Evolutionary conservation across 495 filamentous ascomycete species (phyloP).

Genomic region (Pseudomonodictys pantanalensis): DNA sequence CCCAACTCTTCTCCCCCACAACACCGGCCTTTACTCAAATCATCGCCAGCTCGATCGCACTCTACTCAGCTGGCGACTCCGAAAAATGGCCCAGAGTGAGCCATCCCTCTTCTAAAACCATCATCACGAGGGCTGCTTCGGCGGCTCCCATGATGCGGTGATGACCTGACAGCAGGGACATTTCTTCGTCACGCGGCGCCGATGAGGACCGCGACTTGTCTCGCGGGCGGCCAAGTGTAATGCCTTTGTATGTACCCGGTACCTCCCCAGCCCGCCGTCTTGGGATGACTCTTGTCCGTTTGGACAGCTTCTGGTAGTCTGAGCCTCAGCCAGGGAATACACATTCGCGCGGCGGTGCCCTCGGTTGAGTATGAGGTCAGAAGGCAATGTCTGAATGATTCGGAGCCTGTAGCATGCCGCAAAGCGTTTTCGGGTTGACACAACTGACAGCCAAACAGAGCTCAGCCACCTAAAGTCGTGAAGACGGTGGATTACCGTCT

Average conservation of each 20-base stretch:
- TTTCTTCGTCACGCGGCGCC: slow-evolving; percentile 31
- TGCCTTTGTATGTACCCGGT: slow-evolving; percentile 21
- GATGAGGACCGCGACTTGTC: background rate
- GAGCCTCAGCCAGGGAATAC: slow-evolving; percentile 63
- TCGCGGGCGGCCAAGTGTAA: too few relatives aligned
- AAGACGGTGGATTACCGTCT: too few relatives aligned
- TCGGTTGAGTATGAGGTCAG: slow-evolving; percentile 69
- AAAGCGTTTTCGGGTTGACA: too few relatives aligned
- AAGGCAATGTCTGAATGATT: slow-evolving; percentile 78
- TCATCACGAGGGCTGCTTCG: slow-evolving; percentile 84
- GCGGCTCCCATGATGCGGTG: slow-evolving; percentile 92
- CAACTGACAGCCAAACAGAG: too few relatives aligned
- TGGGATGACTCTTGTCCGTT: slow-evolving; percentile 57
- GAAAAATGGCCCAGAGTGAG: slow-evolving; percentile 82
- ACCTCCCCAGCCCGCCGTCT: background rate
- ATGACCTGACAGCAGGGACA: slow-evolving; percentile 95
- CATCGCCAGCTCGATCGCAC: slow-evolving; percentile 66
- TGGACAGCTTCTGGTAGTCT: slow-evolving; percentile 72
- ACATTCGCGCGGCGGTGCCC: slow-evolving; percentile 46
- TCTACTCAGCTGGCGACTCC: slow-evolving; percentile 78
- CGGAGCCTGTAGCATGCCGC: too few relatives aligned
- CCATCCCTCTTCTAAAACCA: slow-evolving; percentile 92
- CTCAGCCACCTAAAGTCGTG: too few relatives aligned
- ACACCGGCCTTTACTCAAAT: slow-evolving; percentile 90
- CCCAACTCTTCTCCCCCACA: slow-evolving; percentile 46